These are phyloP conservation scores for Lachnellula cervina DNA, from an alignment of 2,329 filamentous ascomycete genomes.

Conservation along the genomic window DNA sequence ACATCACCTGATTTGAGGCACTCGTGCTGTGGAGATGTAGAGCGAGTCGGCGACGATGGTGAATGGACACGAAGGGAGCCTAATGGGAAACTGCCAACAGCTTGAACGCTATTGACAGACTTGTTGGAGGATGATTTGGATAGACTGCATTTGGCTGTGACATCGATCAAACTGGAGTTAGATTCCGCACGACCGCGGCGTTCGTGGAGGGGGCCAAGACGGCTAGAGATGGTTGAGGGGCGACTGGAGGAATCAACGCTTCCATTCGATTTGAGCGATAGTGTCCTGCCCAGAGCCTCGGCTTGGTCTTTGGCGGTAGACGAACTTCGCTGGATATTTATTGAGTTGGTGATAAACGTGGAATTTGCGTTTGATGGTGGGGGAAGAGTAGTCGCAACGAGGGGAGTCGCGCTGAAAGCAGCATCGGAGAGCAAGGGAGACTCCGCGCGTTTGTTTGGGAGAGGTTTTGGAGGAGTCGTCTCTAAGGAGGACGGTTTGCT, in stretches of 20 bases:
- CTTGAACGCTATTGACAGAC: constrained; percentile 31
- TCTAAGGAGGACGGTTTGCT: neutral
- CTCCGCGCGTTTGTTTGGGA: neutral
- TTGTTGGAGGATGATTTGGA: constrained; percentile 21
- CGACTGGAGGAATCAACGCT: constrained; percentile 9
- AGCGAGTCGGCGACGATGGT: constrained; percentile 17
- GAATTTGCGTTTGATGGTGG: constrained; percentile 7
- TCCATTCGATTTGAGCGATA: constrained; percentile 22
- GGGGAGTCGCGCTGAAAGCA: constrained; percentile 15
- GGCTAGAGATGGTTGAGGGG: constrained; percentile 2
- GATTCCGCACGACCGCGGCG: constrained; percentile 11
- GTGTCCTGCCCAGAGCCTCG: constrained; percentile 17
- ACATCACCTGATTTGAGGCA: constrained; percentile 40
- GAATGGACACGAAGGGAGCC: constrained; percentile 40
- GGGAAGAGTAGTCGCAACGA: neutral
- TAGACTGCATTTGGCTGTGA: constrained; percentile 13
- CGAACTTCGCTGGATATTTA: constrained; percentile 22
- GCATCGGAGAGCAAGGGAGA: constrained; percentile 15
- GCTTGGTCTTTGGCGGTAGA: constrained; percentile 20
- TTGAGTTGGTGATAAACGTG: constrained; percentile 26
- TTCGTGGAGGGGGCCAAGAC: constrained; percentile 5
- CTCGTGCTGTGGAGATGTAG: constrained; percentile 8
- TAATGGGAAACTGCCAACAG: constrained; percentile 35
- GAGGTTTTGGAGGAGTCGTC: constrained; percentile 1
- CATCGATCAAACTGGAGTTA: constrained; percentile 9